Evolutionary conservation across 805 yeast genomes (phyloP), one percentile per base, ranked within the genome.

Genomic region (Teunomyces barrocoloradensis): DNA sequence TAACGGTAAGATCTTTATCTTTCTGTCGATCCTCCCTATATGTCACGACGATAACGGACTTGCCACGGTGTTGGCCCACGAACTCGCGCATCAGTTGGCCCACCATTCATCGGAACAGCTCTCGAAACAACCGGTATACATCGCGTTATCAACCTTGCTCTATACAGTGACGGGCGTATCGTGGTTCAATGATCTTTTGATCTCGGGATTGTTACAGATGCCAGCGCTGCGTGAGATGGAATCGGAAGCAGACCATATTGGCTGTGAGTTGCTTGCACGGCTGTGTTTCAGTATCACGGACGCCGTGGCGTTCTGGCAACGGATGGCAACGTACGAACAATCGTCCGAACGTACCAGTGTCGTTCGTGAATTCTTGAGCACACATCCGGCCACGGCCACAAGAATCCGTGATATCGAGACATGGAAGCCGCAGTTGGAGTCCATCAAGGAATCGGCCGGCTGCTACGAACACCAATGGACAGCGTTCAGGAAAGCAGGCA

Each of bases 151-250:
- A 6, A 51, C 83, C 3, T 43, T 78, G 0, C 55, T 87, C 45
- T 84, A 81, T 56, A 61, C 84, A 1, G 55, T 82, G n/a, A 77
- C 91, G 4, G 89, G 95, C 4, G 68, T 82, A 5, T 67, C 45
- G 56, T 68, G 69, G 41, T 59, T 87, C 47, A 79, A 79, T 56
- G 75, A 78, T 44, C 53, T 87, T 28, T 48, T 77, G 21, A 64
- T 88, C 12, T 75, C 75, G 23, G 75, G 89, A 0, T 61, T 81
- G 11, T 62, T 90, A 42, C 79, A 81, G 53, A 79, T 85, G 78
- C 97, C 97, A 0, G 87, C 95, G 0, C 87, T 96, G 0, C 75
- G 99, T 57, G 89, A 81, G 49, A 89, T 89, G 96, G 99, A 94
- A 66, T 78, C 89, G 0, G 99, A 94, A 64, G 98, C 99, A 0